Percentiles rank a stretch among this genome's conserved stretches.
These are phyloP conservation scores for Ophioceras dolichostomum DNA, from an alignment of 2,329 filamentous ascomycete genomes.

Conservation along the genomic window DNA sequence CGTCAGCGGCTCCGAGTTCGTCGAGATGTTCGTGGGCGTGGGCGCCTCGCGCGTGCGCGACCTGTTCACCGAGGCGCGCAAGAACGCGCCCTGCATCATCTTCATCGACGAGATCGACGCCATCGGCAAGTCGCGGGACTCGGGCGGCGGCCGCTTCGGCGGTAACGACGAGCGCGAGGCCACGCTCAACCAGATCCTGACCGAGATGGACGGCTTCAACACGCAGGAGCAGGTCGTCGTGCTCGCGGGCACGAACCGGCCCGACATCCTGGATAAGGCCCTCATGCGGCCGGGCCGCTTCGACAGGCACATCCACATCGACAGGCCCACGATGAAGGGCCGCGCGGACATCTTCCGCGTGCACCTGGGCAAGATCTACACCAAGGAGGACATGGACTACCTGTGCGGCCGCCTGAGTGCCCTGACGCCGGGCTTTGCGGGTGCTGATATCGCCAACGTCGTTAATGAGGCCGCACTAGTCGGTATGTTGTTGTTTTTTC, in stretches of 20 bases:
- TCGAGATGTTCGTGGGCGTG: constrained; percentile 99
- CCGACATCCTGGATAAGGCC: constrained; percentile 88
- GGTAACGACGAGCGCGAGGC: constrained; percentile 96
- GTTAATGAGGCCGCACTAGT: constrained; percentile 96
- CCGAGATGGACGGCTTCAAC: constrained; percentile 99
- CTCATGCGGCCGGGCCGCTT: constrained; percentile 95
- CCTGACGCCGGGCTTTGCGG: constrained; percentile 90
- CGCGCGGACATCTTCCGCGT: constrained; percentile 93
- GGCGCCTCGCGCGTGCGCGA: constrained; percentile 92
- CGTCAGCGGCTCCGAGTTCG: constrained; percentile 96
- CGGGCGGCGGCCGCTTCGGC: constrained; percentile 59
- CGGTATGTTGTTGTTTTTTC: constrained; percentile 43
- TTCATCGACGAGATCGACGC: constrained; percentile 99
- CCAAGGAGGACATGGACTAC: constrained; percentile 77
- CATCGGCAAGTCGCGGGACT: constrained; percentile 81
- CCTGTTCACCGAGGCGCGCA: constrained; percentile 85
- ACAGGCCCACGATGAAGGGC: constrained; percentile 92
- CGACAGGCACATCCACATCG: constrained; percentile 91
- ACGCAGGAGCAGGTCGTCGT: constrained; percentile 94
- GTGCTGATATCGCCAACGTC: constrained; percentile 96
- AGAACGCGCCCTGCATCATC: constrained; percentile 96
- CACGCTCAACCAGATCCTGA: constrained; percentile 95
- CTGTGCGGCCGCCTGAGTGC: constrained; percentile 81
- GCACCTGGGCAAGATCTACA: constrained; percentile 89
- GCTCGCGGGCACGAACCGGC: constrained; percentile 89